Evolutionary conservation across 192 early-diverging fungal genomes (phyloP).

Genomic region (Glomus cerebriforme): DNA sequence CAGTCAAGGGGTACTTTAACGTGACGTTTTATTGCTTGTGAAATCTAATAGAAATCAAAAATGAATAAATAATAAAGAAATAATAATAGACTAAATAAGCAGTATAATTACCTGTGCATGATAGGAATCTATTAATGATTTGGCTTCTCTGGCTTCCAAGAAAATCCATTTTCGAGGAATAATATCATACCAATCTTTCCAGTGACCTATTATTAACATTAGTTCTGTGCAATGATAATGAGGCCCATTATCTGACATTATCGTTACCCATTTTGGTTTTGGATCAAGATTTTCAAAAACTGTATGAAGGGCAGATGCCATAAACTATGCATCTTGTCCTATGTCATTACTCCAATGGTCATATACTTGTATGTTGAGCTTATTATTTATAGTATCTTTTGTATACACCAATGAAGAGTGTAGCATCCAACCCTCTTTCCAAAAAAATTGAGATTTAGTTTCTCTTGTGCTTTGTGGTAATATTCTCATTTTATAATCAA

Average conservation of each 20-base stretch:
- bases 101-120: not conserved
- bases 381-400: too few relatives aligned
- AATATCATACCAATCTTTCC: not conserved
- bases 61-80: too few relatives aligned
- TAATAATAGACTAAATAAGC: too few relatives aligned
- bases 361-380: not conserved
- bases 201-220: too few relatives aligned
- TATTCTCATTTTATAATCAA: too few relatives aligned
- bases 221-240: not conserved
- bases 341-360: not conserved
- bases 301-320: not conserved
- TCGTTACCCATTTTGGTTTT: too few relatives aligned
- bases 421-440: not conserved
- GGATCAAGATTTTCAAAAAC: too few relatives aligned
- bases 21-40: not conserved
- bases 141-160: not conserved
- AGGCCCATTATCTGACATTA: not conserved
- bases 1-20: too few relatives aligned
- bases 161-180: not conserved
- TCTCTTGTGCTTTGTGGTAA: not conserved
- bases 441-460: not conserved
- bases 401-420: too few relatives aligned
- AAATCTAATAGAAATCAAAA: not conserved
- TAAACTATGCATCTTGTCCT: not conserved
- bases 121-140: not conserved